Base-by-base conservation (phyloP, 768 basidiomycete species). In the Artomyces pyxidatus region DNA sequence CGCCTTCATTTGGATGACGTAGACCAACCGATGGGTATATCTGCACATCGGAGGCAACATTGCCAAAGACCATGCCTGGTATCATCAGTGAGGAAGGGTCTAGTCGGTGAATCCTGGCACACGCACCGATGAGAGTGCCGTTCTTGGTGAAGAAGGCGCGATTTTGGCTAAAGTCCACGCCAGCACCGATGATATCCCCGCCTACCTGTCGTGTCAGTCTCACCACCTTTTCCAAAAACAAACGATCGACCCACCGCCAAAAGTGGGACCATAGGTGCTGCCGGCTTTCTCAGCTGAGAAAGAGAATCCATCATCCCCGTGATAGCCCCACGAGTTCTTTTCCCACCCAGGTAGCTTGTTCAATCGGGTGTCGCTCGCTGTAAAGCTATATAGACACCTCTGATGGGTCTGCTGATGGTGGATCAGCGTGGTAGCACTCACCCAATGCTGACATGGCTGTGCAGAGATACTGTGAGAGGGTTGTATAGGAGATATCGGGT, bases 131-230 rank as follows among this genome's bases (percentile, higher is more conserved):
- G 54, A 81, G 72, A 14, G 71, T 64, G 11, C 90, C 88, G 51
- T 95, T 95, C 70, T 87, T 92, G 26, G 93, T 96, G 63, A 85
- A 96, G 66, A 97, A 96, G 0, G 81, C 83, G 48, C 76, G 74
- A 49, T 87, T 75, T 17, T 76, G 79, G 38, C 81, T 83, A 61
- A 92, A 96, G 65, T 97, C 91, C 50, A 98, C 75, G 1, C 95
- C 95, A 59, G 92, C 95, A 10, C 95, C 95, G 51, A 99, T 76
- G 22, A 84, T 68, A 63, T 99, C 95, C 7, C 85, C 87, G 38
- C 81, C 92, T 94, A 41, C 37, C 39, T 17, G 49, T 43, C 53
- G 45, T 41, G 51, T 32, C 51, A 53, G 28, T 47, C 42, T n/a
- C n/a, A n/a, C n/a, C n/a, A n/a, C n/a, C n/a, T n/a, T 47, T 56